phyloP scores from a whole-genome alignment of 1,284 basidiomycete genomes.

The Porodaedalea pini region DNA sequence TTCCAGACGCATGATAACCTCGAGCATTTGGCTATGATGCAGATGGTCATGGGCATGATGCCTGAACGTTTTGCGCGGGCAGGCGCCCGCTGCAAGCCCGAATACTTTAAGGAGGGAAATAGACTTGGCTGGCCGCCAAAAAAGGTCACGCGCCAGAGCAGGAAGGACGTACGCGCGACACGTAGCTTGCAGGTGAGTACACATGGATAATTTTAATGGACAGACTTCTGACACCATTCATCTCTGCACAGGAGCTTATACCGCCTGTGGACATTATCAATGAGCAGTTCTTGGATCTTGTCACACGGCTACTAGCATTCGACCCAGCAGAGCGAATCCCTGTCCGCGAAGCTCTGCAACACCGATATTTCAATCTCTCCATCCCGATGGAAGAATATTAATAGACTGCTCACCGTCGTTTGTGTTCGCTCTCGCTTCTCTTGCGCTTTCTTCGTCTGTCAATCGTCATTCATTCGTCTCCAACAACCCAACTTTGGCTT shows the following conservation, averaged over 20 bases:
- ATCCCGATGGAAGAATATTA: slow-evolving; percentile 38
- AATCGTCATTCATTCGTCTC: not conserved
- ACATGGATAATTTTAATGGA: slow-evolving; percentile 17
- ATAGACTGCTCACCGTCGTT: slow-evolving; percentile 8
- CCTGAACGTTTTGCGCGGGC: slow-evolving; percentile 77
- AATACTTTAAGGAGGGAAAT: slow-evolving; percentile 84
- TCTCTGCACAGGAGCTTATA: slow-evolving; percentile 71
- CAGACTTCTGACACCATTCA: slow-evolving; percentile 3
- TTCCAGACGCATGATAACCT: slow-evolving; percentile 99
- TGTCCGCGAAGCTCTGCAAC: slow-evolving; percentile 82
- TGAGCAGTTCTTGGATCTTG: slow-evolving; percentile 81
- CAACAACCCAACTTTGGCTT: slow-evolving; percentile 6
- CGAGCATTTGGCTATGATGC: slow-evolving; percentile 99
- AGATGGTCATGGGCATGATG: slow-evolving; percentile 97
- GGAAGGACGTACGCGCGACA: slow-evolving; percentile 90
- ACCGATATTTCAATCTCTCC: slow-evolving; percentile 76
- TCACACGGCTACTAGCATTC: slow-evolving; percentile 85
- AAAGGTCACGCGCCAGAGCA: slow-evolving; percentile 83
- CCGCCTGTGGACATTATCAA: slow-evolving; percentile 68
- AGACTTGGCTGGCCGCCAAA: slow-evolving; percentile 92
- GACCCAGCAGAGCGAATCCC: slow-evolving; percentile 86
- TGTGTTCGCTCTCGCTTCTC: not conserved
- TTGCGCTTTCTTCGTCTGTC: slow-evolving; percentile 3
- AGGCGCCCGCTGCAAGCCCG: slow-evolving; percentile 76
- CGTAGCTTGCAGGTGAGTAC: slow-evolving; percentile 58